A percentile compares a stretch with the other conserved stretches of the same genome.
Evolutionary conservation across 2,329 filamentous ascomycete species (phyloP).

Genomic region (Fusarium sp.): DNA sequence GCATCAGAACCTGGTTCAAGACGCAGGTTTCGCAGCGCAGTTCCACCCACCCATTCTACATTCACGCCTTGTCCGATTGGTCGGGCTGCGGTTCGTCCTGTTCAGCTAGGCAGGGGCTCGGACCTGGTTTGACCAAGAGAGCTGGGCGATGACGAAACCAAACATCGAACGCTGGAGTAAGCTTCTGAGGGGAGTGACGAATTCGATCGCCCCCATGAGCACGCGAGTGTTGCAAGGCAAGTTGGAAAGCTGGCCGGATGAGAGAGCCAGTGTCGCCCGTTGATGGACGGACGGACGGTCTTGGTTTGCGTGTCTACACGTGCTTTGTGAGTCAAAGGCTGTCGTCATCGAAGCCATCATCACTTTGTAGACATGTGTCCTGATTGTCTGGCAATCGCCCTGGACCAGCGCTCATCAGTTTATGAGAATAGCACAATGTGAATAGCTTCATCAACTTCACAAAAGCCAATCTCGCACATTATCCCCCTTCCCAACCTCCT

Average conservation of each 20-base stretch:
- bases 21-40: not conserved
- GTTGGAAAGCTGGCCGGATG: slow-evolving; percentile 2
- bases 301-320: slow-evolving; percentile 4
- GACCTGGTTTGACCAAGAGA: slow-evolving; percentile 3
- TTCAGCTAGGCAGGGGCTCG: slow-evolving; percentile 34
- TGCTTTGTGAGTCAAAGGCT: slow-evolving; percentile 11
- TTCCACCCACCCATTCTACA: slow-evolving; percentile 7
- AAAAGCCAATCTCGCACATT: slow-evolving; percentile 14
- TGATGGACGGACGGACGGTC: not conserved
- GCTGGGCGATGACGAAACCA: slow-evolving; percentile 36
- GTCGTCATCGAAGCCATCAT: slow-evolving; percentile 44
- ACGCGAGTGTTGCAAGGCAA: not conserved
- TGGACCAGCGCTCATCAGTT: not conserved
- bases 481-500: slow-evolving; percentile 21
- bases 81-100: not conserved
- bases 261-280: not conserved
- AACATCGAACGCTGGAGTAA: slow-evolving; percentile 8
- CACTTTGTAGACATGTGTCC: slow-evolving; percentile 11
- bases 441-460: not conserved
- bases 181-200: not conserved
- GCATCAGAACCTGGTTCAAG: not conserved
- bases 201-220: not conserved
- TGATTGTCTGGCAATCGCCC: slow-evolving; percentile 15
- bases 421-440: not conserved
- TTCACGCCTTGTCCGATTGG: slow-evolving; percentile 16